phyloP scores from a whole-genome alignment of 306 rosid species.

The Macrotyloma uniflorum region DNA sequence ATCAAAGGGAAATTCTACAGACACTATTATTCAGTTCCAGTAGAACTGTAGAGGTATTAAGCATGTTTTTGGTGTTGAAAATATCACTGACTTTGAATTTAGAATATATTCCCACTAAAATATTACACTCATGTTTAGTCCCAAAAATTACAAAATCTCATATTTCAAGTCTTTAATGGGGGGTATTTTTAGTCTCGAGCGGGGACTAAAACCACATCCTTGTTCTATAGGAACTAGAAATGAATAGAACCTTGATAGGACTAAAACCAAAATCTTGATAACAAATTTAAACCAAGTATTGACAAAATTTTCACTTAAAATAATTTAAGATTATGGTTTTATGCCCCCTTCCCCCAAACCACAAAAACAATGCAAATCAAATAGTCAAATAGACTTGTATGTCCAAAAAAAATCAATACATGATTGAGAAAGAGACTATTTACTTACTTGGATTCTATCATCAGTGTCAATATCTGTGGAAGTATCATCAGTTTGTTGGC shows the following conservation, averaged over 20 bases:
- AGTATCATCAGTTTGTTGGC: constrained; percentile 78
- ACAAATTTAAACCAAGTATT: neutral
- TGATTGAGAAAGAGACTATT: constrained; percentile 1
- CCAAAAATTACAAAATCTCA: neutral
- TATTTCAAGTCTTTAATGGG: neutral
- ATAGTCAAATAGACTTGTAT: neutral
- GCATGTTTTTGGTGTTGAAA: neutral
- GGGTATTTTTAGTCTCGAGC: neutral
- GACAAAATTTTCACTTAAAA: neutral
- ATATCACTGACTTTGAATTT: neutral
- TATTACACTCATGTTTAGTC: neutral
- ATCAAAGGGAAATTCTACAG: neutral
- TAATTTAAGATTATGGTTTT: neutral
- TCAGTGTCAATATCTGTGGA: constrained; percentile 77
- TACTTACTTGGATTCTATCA: constrained; percentile 54
- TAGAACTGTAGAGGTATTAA: neutral
- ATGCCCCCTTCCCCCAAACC: neutral
- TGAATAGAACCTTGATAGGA: neutral
- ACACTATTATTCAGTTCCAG: neutral
- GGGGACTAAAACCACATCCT: neutral
- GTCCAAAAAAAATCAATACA: neutral
- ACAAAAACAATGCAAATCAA: neutral
- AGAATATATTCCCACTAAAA: neutral
- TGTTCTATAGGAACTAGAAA: neutral
- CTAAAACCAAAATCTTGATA: neutral